Conservation (phyloP, 768 basidiomycete species). For the Termitomyces sp. region DNA sequence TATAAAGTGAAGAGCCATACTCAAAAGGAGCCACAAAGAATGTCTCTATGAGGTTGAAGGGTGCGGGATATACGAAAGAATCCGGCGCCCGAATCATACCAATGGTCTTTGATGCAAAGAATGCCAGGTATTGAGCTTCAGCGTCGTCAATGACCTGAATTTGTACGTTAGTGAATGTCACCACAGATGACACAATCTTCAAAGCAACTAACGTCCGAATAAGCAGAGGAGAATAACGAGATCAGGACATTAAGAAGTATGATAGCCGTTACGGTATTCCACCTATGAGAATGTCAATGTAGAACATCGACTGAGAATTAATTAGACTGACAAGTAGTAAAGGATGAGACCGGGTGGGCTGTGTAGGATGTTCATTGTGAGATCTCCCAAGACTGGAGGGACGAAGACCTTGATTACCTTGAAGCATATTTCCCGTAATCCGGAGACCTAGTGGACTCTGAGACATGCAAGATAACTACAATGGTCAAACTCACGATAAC, state of each 20-base stretch:
- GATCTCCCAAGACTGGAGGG: not conserved
- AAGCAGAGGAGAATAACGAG: constrained; percentile 92
- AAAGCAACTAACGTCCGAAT: constrained; percentile 64
- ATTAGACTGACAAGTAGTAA: constrained; percentile 66
- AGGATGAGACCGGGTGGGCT: constrained; percentile 60
- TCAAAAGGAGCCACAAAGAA: constrained; percentile 82
- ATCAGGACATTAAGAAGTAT: constrained; percentile 91
- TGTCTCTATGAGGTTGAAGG: constrained; percentile 85
- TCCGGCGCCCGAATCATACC: constrained; percentile 85
- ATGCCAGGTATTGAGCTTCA: constrained; percentile 85
- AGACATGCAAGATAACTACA: not conserved
- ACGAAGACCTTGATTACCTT: constrained; percentile 30
- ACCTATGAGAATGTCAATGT: constrained; percentile 34
- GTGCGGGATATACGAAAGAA: constrained; percentile 84
- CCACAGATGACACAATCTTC: not conserved
- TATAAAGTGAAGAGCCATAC: constrained; percentile 40
- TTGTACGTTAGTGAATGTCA: not conserved
- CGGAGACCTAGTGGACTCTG: constrained; percentile 43
- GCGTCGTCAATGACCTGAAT: constrained; percentile 73
- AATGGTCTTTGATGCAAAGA: constrained; percentile 85
- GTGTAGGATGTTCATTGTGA: not conserved
- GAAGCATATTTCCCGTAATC: constrained; percentile 53
- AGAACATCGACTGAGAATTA: not conserved
- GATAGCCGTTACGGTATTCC: constrained; percentile 80
- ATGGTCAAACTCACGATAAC: constrained; percentile 51